Conservation (phyloP, 225 moss, liverwort and hornwort genomes). For the Marchantia polymorpha region DNA sequence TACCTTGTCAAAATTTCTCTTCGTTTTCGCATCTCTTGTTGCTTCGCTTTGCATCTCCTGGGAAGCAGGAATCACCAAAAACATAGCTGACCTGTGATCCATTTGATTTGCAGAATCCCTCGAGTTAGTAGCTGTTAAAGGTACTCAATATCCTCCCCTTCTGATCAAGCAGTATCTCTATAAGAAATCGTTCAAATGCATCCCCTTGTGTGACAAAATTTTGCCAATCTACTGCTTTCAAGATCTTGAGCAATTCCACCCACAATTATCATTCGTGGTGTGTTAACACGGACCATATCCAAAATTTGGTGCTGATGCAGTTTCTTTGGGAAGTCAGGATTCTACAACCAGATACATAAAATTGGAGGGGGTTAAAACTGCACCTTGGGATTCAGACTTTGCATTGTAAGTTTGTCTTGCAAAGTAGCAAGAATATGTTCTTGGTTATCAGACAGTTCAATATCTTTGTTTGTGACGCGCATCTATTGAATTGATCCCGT, state of each 20-base stretch:
- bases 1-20: neutral
- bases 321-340: conserved; percentile 59
- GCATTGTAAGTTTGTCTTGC: conserved; percentile 34
- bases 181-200: neutral
- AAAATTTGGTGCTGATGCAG: conserved; percentile 30
- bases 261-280: neutral
- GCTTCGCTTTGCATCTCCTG: conserved; percentile 7
- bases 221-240: neutral
- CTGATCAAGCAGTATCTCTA: neutral
- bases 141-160: conserved; percentile 10
- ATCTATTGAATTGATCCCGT: no score
- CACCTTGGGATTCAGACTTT: conserved; percentile 71
- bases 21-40: neutral
- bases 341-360: conserved; percentile 53
- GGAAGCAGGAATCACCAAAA: neutral
- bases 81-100: conserved; percentile 4
- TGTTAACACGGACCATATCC: neutral
- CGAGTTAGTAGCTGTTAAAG: conserved; percentile 34
- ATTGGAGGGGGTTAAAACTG: conserved; percentile 44
- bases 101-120: conserved; percentile 27
- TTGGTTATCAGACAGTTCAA: neutral
- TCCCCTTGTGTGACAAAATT: neutral
- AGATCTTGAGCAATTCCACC: neutral
- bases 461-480: no score
- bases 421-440: neutral